Percentiles rank a stretch among this genome's conserved stretches.
Evolutionary conservation across 768 basidiomycete genomes (phyloP).

Genomic region (Leccinum imitatum): DNA sequence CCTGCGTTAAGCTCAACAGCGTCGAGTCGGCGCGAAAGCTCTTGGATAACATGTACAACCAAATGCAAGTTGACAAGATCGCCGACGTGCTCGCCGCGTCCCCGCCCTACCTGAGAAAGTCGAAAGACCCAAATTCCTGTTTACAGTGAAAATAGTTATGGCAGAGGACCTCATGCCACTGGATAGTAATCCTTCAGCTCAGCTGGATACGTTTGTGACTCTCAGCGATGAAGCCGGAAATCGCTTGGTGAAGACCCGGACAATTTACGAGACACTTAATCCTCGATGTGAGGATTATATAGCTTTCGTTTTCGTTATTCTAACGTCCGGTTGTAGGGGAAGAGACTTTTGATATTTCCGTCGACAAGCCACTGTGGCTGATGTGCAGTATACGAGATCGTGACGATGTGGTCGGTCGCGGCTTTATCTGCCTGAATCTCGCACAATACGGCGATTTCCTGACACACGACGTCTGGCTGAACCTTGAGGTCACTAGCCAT

Average conservation of each 20-base stretch:
- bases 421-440: conserved; percentile 91
- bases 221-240: conserved; percentile 91
- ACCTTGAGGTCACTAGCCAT: conserved; percentile 62
- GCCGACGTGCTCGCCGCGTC: conserved; percentile 56
- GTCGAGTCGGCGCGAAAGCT: conserved; percentile 88
- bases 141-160: conserved; percentile 90
- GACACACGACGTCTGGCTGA: conserved; percentile 89
- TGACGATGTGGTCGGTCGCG: conserved; percentile 86
- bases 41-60: conserved; percentile 91
- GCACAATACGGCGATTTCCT: conserved; percentile 84
- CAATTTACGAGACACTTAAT: conserved; percentile 85
- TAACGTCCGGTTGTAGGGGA: conserved; percentile 65
- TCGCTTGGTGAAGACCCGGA: conserved; percentile 90
- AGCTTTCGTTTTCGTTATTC: conserved; percentile 3
- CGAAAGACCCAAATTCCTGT: conserved; percentile 71
- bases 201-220: conserved; percentile 89
- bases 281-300: conserved; percentile 74
- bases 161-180: conserved; percentile 84
- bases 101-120: conserved; percentile 73
- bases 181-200: conserved; percentile 76
- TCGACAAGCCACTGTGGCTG: conserved; percentile 93
- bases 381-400: conserved; percentile 95
- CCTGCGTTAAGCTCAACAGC: conserved; percentile 97
- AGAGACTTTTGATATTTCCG: conserved; percentile 93
- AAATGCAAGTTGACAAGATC: conserved; percentile 87